Evolutionary conservation across 768 basidiomycete species (phyloP), one percentile per base, ranked within the genome.

Genomic region (Ramaria rubella): DNA sequence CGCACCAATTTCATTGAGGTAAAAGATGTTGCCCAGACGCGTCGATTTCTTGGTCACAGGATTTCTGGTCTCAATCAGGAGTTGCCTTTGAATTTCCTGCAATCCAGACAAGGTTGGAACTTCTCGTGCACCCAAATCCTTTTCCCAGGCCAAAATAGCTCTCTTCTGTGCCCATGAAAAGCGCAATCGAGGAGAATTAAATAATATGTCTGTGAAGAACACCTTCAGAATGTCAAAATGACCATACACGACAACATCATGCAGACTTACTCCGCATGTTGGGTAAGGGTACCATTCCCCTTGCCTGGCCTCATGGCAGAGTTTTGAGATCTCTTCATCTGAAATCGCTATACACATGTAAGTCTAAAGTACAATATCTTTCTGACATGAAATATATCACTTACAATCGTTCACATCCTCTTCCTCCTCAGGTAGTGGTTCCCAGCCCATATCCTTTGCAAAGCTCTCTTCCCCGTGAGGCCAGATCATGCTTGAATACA

Each of bases 31-130:
- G 9, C 68, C 69, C 4, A 64, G 48, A 0, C 61, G 15, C 0
- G 71, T 70, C 0, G 51, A 59, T 50, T 68, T 62, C 11, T 49
- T 55, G 38, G 36, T 4, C 15, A 66, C 60, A 31, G 49, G 12
- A n/a, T n/a, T n/a, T 11, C 36, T 38, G 11, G n/a, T 11, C 15
- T 69, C 53, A 61, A 60, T 3, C 2, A 65, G 19, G 1, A 58
- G 34, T 1, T 46, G 40, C 0, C 54, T 59, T 17, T 72, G 45
- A 11, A 58, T 40, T 4, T 19, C 59, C 58, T 73, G 71, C 0
- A 72, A 57, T 1, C 61, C 61, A 12, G 51, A 52, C 30, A 70
- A 68, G 4, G 65, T 57, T 5, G 70, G 72, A 0, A 73, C 68
- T 59, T 70, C 59, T 9, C 60, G 63, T 43, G 66, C 65, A 6